Evolutionary conservation across 768 basidiomycete genomes (phyloP).

Genomic region (Suillus weaverae): DNA sequence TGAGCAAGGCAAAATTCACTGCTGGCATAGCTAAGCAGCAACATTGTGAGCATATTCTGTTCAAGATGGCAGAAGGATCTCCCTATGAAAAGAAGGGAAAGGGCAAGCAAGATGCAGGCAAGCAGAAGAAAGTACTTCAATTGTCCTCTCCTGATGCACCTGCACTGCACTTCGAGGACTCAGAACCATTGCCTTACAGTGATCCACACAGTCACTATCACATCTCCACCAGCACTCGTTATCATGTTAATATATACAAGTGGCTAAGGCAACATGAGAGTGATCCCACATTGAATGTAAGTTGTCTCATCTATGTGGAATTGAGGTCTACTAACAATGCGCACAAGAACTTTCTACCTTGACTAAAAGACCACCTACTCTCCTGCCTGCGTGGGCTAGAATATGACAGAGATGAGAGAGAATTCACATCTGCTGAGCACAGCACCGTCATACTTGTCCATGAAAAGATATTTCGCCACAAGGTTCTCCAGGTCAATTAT

Average conservation of each 20-base stretch:
- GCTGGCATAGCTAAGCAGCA: slow-evolving; percentile 30
- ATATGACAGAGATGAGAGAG: slow-evolving; percentile 12
- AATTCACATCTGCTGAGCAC: slow-evolving; percentile 20
- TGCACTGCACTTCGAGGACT: neutral
- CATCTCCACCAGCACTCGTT: neutral
- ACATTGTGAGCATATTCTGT: slow-evolving; percentile 12
- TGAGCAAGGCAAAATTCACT: slow-evolving; percentile 31
- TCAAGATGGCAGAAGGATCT: slow-evolving; percentile 8
- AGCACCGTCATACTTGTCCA: slow-evolving; percentile 24
- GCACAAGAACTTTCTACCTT: slow-evolving; percentile 31
- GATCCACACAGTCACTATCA: neutral
- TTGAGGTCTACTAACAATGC: too few species aligned
- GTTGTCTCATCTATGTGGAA: too few species aligned
- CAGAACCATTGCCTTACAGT: neutral
- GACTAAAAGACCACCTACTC: slow-evolving; percentile 13
- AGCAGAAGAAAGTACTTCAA: too few species aligned
- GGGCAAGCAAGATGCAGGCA: too few species aligned
- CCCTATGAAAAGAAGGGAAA: neutral
- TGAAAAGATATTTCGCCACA: slow-evolving; percentile 20
- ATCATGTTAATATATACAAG: neutral
- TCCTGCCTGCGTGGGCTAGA: neutral
- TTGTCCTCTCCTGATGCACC: neutral
- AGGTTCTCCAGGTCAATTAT: slow-evolving; percentile 31
- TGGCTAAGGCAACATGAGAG: neutral
- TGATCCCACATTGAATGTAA: neutral